Evolutionary conservation across 345 rosid species (phyloP), one percentile per base, ranked within the genome.

Genomic region (Gossypium stocksii): DNA sequence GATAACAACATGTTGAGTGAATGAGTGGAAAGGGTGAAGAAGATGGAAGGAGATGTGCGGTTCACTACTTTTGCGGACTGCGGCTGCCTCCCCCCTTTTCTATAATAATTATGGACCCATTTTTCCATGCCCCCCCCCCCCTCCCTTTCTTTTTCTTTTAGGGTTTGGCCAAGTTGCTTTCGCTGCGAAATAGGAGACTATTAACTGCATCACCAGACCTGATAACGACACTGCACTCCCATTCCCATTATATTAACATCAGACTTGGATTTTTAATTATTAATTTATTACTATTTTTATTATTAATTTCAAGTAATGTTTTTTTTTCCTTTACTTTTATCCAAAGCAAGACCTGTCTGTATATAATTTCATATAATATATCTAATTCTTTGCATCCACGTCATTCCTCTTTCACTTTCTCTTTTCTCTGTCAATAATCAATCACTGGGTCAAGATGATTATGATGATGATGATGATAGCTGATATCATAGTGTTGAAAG

Each of bases 141-240:
- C 10, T 15, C 16, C 16, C 62, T 5, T 57, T 9, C 52, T 74
- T 77, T 78, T 77, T 9, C 52, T 74, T 77, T 78, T 77, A 77
- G 80, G 83, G 78, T 77, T 81, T 74, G 71, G 74, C 58, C 66
- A 64, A 14, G 66, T 74, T 78, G 59, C 70, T 81, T 74, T 77
- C 83, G 20, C 75, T 73, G 76, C 74, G 9, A 44, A 20, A 13
- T 66, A 29, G 45, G 54, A 27, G 63, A 54, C 72, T 64, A 74
- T 69, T 77, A 68, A 73, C 73, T 69, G 2, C 73, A 34, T 56
- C 16, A 38, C 13, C 73, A 68, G 34, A 38, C 43, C 48, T 54
- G 83, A 77, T 68, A 73, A 46, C 2, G 74, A 79, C 75, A 10
- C 12, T 3, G 22, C 62, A 57, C 12, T 2, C 41, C 7, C 41